Evolutionary conservation across 2,329 filamentous ascomycete genomes (phyloP).

Genomic region (Hypomyces rosellus): DNA sequence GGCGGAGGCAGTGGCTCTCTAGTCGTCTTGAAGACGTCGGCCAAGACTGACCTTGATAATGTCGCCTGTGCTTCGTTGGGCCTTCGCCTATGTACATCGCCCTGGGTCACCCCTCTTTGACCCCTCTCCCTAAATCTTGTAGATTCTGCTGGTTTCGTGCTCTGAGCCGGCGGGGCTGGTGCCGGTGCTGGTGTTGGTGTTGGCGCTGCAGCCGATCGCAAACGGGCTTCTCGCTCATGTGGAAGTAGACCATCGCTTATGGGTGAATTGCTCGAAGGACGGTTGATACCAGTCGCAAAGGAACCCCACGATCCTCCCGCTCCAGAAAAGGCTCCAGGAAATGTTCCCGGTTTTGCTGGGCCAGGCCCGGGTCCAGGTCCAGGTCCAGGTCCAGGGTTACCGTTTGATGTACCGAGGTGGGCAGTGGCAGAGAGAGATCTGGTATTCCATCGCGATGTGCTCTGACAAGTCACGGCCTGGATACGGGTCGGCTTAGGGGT

Average conservation of each 20-base stretch:
- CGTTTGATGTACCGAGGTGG: slow-evolving; percentile 15
- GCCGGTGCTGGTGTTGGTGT: background rate
- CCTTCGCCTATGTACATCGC: background rate
- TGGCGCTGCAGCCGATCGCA: slow-evolving; percentile 17
- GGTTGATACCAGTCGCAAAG: slow-evolving; percentile 12
- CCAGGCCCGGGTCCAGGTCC: background rate
- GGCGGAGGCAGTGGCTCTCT: slow-evolving; percentile 19
- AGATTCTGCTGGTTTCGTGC: too few species aligned
- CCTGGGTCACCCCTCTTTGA: background rate
- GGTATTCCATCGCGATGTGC: slow-evolving; percentile 5
- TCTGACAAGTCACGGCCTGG: background rate
- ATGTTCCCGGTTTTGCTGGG: slow-evolving; percentile 14
- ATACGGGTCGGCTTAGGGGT: background rate
- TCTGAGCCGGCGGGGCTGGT: too few species aligned
- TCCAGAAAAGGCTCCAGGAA: slow-evolving; percentile 20
- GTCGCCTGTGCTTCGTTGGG: slow-evolving; percentile 10
- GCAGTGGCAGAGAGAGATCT: slow-evolving; percentile 25
- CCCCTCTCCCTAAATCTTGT: background rate
- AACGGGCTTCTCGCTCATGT: slow-evolving; percentile 32
- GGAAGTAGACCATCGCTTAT: slow-evolving; percentile 26
- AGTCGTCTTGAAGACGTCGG: slow-evolving; percentile 27
- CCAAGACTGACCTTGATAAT: slow-evolving; percentile 24
- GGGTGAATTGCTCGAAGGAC: slow-evolving; percentile 1
- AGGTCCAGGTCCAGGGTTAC: slow-evolving; percentile 12
- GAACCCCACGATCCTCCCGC: slow-evolving; percentile 15